A percentile compares a stretch with the other conserved stretches of the same genome.
Conservation (phyloP, 768 basidiomycete species). For the Clitopilus passeckerianus region DNA sequence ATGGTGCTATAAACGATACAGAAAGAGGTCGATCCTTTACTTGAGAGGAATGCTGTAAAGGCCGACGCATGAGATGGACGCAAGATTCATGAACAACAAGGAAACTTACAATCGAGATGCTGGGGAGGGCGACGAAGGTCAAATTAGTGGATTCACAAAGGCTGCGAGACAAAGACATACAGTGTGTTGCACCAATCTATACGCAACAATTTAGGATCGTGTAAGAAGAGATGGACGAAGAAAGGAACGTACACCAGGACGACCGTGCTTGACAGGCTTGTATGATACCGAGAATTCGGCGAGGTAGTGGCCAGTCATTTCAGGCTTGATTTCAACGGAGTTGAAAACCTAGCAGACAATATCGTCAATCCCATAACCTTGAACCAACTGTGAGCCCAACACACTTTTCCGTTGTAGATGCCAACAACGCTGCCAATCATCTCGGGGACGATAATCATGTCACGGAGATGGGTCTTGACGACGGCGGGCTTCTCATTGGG, state of each 20-base stretch:
- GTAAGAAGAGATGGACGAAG: background rate
- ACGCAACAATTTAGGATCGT: slow-evolving; percentile 9
- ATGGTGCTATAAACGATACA: slow-evolving; percentile 11
- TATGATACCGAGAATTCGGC: slow-evolving; percentile 97
- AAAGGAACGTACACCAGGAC: slow-evolving; percentile 74
- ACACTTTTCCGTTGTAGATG: slow-evolving; percentile 96
- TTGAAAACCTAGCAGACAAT: slow-evolving; percentile 65
- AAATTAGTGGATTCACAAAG: slow-evolving; percentile 1
- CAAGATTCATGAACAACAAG: background rate
- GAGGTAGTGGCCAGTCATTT: slow-evolving; percentile 99
- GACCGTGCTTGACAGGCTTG: slow-evolving; percentile 99
- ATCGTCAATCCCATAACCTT: background rate
- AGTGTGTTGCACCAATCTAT: slow-evolving; percentile 89
- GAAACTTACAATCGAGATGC: slow-evolving; percentile 75
- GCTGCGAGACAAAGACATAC: slow-evolving; percentile 36
- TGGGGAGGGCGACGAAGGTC: slow-evolving; percentile 16
- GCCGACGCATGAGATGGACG: slow-evolving; percentile 11
- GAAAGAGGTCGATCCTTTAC: slow-evolving; percentile 42
- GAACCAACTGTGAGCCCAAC: background rate
- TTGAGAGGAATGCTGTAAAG: slow-evolving; percentile 85
- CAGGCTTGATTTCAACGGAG: slow-evolving; percentile 98
- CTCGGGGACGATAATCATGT: slow-evolving; percentile 99
- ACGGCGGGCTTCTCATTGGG: slow-evolving; percentile 98
- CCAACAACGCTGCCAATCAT: slow-evolving; percentile 99
- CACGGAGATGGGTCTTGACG: slow-evolving; percentile 98